These are phyloP conservation scores for Candida insectalens DNA, from an alignment of 805 yeast species.

Conservation along the genomic window DNA sequence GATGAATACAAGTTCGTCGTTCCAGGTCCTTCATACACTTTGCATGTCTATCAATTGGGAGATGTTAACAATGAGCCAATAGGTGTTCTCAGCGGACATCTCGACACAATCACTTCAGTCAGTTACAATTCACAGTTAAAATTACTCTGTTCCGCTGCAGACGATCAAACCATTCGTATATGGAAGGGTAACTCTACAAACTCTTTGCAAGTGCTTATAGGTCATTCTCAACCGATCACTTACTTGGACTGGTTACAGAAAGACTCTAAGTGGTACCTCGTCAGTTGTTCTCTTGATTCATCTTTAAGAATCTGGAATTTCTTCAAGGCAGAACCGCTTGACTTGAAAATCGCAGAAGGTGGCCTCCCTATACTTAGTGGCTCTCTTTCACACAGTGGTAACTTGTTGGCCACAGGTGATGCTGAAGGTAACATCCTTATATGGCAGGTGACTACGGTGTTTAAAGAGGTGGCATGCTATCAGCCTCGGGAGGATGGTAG, in stretches of 20 bases:
- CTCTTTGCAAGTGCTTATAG: conserved; percentile 36
- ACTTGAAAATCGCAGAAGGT: conserved; percentile 27
- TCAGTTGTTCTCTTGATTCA: conserved; percentile 65
- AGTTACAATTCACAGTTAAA: conserved; percentile 41
- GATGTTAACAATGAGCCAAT: conserved; percentile 29
- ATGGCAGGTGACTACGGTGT: conserved; percentile 28
- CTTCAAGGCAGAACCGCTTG: conserved; percentile 28
- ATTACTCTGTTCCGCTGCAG: conserved; percentile 65
- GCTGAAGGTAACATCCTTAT: conserved; percentile 49
- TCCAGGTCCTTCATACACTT: conserved; percentile 48
- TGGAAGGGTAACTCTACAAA: conserved; percentile 64
- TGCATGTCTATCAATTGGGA: conserved; percentile 45
- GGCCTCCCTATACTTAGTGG: conserved; percentile 50
- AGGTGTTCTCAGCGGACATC: conserved; percentile 56
- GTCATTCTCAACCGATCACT: conserved; percentile 51
- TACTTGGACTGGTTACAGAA: conserved; percentile 45
- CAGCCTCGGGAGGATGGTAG: conserved; percentile 13
- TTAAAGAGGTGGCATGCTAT: conserved; percentile 12
- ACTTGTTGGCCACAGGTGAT: conserved; percentile 53
- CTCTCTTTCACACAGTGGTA: conserved; percentile 35
- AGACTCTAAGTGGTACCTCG: conserved; percentile 17
- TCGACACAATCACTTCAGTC: conserved; percentile 45
- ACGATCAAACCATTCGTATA: conserved; percentile 61
- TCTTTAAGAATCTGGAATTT: conserved; percentile 61
- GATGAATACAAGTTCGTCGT: conserved; percentile 58